Conservation (phyloP, 208 protist species). For the Trypanosoma scelopori region DNA sequence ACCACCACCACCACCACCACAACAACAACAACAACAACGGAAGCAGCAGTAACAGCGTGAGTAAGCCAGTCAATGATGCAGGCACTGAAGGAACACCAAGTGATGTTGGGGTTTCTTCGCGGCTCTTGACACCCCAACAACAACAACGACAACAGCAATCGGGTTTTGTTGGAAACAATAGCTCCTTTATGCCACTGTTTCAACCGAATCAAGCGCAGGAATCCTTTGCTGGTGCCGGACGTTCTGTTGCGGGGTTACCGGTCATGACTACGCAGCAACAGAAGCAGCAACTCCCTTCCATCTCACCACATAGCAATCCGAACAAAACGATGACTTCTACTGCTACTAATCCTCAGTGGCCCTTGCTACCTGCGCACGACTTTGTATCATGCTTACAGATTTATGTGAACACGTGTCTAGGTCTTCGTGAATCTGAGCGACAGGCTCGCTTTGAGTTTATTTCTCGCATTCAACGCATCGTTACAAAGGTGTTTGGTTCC, state of each 20-base stretch:
- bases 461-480: constrained; percentile 53
- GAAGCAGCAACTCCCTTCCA: constrained; percentile 2
- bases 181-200: neutral
- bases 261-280: constrained; percentile 3
- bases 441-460: constrained; percentile 56
- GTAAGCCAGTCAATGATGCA: neutral
- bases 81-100: neutral
- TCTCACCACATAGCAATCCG: constrained; percentile 6
- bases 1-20: too few relatives aligned
- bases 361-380: constrained; percentile 40
- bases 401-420: constrained; percentile 69
- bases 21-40: too few relatives aligned
- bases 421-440: constrained; percentile 41
- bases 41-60: too few relatives aligned
- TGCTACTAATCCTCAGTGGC: constrained; percentile 13
- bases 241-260: neutral
- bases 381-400: constrained; percentile 56
- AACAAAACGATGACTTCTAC: constrained; percentile 4
- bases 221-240: too few relatives aligned
- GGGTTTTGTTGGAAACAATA: neutral
- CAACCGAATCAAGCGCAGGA: constrained; percentile 2
- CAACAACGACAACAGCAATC: constrained; percentile 3
- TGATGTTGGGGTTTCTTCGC: neutral
- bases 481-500: constrained; percentile 31
- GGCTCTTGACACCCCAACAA: neutral